Evolutionary conservation across 495 filamentous ascomycete genomes (phyloP).

Genomic region (Hypoxylon crocopeplum): DNA sequence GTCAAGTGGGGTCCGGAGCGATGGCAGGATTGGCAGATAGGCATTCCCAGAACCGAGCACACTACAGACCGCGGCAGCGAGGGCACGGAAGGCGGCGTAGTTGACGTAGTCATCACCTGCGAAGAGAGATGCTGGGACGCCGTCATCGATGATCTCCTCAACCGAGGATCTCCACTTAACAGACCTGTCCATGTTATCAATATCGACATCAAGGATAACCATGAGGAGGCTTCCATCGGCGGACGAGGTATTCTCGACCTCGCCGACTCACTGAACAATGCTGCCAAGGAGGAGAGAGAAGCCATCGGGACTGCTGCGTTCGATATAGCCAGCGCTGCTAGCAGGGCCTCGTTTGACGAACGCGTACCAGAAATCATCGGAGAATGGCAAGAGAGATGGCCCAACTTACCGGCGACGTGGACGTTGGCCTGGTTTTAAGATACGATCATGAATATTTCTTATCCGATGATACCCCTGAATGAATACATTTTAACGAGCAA

Average conservation of each 20-base stretch:
- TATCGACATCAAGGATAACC: conserved; percentile 97
- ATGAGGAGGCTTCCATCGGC: conserved; percentile 91
- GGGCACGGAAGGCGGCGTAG: conserved; percentile 89
- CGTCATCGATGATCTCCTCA: conserved; percentile 91
- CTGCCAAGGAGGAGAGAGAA: conserved; percentile 78
- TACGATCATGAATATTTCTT: conserved; percentile 5
- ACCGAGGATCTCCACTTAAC: conserved; percentile 82
- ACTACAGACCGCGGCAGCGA: conserved; percentile 68
- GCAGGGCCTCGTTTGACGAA: conserved; percentile 84
- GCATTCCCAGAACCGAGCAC: conserved; percentile 75
- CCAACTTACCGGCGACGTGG: conserved; percentile 89
- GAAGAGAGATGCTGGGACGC: conserved; percentile 99
- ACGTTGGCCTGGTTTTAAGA: conserved; percentile 90
- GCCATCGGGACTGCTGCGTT: conserved; percentile 66
- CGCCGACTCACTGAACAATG: conserved; percentile 83
- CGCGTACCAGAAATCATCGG: conserved; percentile 90
- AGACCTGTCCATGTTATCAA: conserved; percentile 96
- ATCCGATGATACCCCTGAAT: conserved; percentile 40
- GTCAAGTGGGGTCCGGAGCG: conserved; percentile 96
- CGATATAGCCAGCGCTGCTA: conserved; percentile 70
- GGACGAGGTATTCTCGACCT: conserved; percentile 93
- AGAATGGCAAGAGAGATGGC: conserved; percentile 97
- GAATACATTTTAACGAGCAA: conserved; percentile 7
- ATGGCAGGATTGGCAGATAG: conserved; percentile 97
- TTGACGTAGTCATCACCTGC: conserved; percentile 96